These are phyloP conservation scores for Talaromyces sp. DNA, from an alignment of 2,329 filamentous ascomycete genomes.

Conservation along the genomic window DNA sequence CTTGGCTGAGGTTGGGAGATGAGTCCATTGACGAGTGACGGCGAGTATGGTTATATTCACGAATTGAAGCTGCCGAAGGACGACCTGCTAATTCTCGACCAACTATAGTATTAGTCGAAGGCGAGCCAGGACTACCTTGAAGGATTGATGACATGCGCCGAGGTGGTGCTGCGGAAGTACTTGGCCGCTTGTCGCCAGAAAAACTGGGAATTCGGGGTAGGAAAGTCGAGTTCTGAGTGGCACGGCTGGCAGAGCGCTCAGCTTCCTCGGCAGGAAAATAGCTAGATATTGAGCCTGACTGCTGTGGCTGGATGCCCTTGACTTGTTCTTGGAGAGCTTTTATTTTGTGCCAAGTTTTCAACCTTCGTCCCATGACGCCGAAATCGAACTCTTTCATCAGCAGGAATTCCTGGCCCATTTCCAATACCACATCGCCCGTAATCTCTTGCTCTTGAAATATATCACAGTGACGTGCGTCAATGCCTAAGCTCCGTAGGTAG, in stretches of 20 bases:
- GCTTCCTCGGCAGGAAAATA: constrained; percentile 38
- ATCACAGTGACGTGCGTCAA: constrained; percentile 85
- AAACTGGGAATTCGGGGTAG: constrained; percentile 42
- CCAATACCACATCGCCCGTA: constrained; percentile 82
- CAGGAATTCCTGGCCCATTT: constrained; percentile 91
- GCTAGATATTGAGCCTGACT: constrained; percentile 34
- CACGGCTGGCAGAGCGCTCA: constrained; percentile 42
- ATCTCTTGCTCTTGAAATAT: constrained; percentile 97
- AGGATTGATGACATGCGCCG: constrained; percentile 25
- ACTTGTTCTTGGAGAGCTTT: constrained; percentile 87
- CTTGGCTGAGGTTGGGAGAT: constrained; percentile 23
- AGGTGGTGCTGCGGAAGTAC: constrained; percentile 26
- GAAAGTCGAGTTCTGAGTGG: constrained; percentile 34
- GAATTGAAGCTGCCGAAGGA: constrained; percentile 75
- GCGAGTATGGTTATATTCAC: constrained; percentile 75
- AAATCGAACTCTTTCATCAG: constrained; percentile 95
- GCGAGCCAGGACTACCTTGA: constrained; percentile 36
- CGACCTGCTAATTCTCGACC: constrained; percentile 42
- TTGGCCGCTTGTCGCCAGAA: constrained; percentile 28
- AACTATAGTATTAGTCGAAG: constrained; percentile 40
- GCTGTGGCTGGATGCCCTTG: constrained; percentile 51
- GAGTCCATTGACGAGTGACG: constrained; percentile 85
- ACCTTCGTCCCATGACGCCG: constrained; percentile 77
- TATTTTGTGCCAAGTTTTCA: constrained; percentile 97
- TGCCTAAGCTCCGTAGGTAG: constrained; percentile 76